These are phyloP conservation scores for Nicotiana undulata DNA, from an alignment of 257 asterid species.

Conservation along the genomic window DNA sequence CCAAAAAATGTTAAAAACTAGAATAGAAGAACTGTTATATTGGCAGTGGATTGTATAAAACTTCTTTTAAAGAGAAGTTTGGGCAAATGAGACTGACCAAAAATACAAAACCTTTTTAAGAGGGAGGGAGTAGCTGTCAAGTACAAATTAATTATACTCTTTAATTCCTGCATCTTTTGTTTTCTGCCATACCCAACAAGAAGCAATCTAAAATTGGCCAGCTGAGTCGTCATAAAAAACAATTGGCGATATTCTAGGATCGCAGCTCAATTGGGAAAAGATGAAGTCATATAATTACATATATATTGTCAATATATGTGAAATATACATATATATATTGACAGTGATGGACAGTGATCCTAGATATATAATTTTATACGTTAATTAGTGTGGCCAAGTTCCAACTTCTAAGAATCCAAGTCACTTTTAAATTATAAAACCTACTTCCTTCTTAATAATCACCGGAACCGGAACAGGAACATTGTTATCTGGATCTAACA, in stretches of 20 bases:
- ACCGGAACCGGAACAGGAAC: no score
- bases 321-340: background rate
- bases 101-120: no score
- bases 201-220: background rate
- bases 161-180: background rate
- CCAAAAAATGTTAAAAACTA: no score
- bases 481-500: no score
- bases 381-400: background rate
- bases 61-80: no score
- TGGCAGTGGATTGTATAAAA: no score
- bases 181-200: background rate
- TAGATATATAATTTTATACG: background rate
- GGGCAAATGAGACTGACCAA: no score
- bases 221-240: background rate
- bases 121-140: no score
- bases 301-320: no score
- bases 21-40: no score
- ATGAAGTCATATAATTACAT: background rate
- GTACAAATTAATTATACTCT: no score
- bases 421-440: background rate
- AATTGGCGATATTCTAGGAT: background rate
- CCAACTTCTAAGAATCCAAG: background rate
- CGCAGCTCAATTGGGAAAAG: background rate
- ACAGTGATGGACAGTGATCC: background rate
- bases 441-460: no score